Evolutionary conservation across 2,329 filamentous ascomycete species (phyloP), one percentile per base, ranked within the genome.

Genomic region (Aphanocladium album): DNA sequence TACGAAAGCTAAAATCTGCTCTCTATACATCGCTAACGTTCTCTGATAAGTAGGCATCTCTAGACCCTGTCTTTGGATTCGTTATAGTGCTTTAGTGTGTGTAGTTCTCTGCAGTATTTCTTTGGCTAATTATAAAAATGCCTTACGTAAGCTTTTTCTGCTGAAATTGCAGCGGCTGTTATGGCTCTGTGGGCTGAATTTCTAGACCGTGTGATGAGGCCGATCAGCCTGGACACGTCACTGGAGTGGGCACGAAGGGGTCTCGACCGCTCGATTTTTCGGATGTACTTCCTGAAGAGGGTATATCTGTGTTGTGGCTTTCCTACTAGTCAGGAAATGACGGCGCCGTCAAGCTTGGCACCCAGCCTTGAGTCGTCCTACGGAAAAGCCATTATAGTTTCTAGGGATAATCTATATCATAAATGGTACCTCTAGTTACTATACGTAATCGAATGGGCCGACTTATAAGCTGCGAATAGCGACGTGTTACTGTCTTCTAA

Each of bases 221-320:
- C 8, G 49, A 37, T 12, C 27, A 19, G 49, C n/a, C 5, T 19
- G 4, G 27, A 19, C 49, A 52, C 49, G 49, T 52, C 49, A 52
- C 49, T 11, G 8, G 30, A 35, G 49, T 52, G 49, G 49, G 49
- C 49, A 52, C 21, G 21, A 37, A 35, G 49, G 2, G 49, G 49
- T 37, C 49, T 52, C 49, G 49, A 52, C 49, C 49, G 30, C 33
- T 52, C 49, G 49, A 52, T 52, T 27, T 35, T 37, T 52, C 49
- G 49, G 49, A 35, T 52, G 19, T 52, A 52, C 27, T 52, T 37
- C 49, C 49, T 52, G 27, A 52, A 23, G 49, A 52, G 49, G 49
- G 3, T n/a, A 52, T 19, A 37, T 37, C 12, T 14, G 4, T 30
- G 49, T 37, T 37, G 11, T 52, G 9, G 27, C 49, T 43, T 35